A percentile compares a stretch with the other conserved stretches of the same genome.
Evolutionary conservation across 163 green algal genomes (phyloP).

Genomic region (Scenedesmus sp.): DNA sequence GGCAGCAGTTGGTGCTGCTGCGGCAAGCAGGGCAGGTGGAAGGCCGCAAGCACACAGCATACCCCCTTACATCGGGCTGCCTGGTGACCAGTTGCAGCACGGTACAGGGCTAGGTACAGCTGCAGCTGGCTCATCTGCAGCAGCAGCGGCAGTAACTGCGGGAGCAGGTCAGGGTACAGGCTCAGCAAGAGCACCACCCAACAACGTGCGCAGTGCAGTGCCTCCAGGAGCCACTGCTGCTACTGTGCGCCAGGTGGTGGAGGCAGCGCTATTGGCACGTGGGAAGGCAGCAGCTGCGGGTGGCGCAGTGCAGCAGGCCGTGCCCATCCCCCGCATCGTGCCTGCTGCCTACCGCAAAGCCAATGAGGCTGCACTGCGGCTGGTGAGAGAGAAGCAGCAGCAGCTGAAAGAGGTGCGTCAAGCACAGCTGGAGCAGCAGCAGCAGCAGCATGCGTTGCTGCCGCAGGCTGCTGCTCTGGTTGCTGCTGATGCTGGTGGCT

Average conservation of each 20-base stretch:
- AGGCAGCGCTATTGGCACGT: neutral
- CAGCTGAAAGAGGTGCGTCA: conserved; percentile 10
- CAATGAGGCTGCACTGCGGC: conserved; percentile 16
- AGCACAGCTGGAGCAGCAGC: neutral
- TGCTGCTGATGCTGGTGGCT: neutral
- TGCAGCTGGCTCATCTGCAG: neutral
- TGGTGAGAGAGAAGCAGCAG: neutral
- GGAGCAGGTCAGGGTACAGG: neutral
- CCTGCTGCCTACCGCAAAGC: neutral
- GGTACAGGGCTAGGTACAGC: neutral
- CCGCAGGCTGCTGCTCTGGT: neutral
- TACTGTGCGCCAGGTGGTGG: conserved; percentile 10
- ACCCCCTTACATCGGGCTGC: neutral
- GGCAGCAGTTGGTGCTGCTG: neutral
- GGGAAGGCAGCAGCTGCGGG: neutral
- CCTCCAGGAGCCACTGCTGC: neutral
- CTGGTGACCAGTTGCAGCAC: neutral
- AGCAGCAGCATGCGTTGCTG: neutral
- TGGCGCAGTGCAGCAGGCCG: neutral
- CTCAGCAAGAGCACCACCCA: neutral
- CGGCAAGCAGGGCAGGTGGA: neutral
- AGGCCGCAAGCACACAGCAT: neutral
- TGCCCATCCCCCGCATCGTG: conserved; percentile 36
- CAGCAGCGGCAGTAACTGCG: conserved; percentile 29
- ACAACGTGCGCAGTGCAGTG: neutral